phyloP scores from a whole-genome alignment of 169 alveolate species.

The Plasmodium vivax region DNA sequence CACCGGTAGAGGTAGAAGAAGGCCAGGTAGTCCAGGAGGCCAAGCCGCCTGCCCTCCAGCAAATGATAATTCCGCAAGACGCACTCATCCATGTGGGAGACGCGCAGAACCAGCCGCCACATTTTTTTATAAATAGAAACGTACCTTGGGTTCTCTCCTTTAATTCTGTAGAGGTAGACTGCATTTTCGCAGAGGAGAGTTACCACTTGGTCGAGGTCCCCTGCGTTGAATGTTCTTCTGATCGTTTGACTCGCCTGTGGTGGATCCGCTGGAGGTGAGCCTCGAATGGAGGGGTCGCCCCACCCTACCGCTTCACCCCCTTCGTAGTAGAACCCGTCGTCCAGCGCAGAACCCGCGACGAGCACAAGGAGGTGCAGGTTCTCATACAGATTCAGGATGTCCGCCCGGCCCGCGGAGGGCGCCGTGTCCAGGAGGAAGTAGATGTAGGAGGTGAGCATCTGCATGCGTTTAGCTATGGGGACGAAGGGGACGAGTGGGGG shows the following conservation, averaged over 20 bases:
- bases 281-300: too few relatives aligned
- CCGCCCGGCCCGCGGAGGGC: not conserved
- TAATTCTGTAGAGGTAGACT: not conserved
- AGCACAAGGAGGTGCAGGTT: conserved; percentile 5
- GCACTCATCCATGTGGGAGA: conserved; percentile 29
- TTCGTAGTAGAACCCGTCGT: conserved; percentile 56
- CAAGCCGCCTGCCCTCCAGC: not conserved
- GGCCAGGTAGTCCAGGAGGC: conserved; percentile 5
- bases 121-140: conserved; percentile 13
- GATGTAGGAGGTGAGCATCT: conserved; percentile 19
- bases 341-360: conserved; percentile 22
- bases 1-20: conserved; percentile 38
- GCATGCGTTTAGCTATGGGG: conserved; percentile 9
- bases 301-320: too few relatives aligned
- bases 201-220: not conserved
- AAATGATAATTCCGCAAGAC: conserved; percentile 1
- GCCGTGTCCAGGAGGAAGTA: conserved; percentile 17
- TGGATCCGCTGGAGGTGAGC: not conserved
- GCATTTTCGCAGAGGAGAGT: conserved; percentile 32
- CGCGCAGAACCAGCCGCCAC: conserved; percentile 5
- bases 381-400: conserved; percentile 9
- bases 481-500: not conserved
- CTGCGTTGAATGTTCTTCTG: conserved; percentile 10
- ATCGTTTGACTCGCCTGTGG: not conserved
- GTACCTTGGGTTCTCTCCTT: not conserved